phyloP scores from a whole-genome alignment of 2,329 filamentous ascomycete species.

The Fusarium camptoceras region DNA sequence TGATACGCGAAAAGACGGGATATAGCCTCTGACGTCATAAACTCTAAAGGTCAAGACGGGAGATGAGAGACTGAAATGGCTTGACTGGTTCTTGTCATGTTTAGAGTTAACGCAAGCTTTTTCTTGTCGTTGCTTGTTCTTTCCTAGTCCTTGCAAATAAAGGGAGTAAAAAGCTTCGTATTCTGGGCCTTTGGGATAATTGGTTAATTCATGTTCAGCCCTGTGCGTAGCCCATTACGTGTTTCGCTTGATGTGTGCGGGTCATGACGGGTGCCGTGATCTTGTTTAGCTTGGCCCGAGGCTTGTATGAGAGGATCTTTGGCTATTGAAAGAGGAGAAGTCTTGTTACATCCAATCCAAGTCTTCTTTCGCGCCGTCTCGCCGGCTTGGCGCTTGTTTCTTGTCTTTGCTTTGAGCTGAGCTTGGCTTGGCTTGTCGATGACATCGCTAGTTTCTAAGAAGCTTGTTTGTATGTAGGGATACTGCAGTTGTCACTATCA shows the following conservation, averaged over 20 bases:
- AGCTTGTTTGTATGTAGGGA: background rate
- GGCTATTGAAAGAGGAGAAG: background rate
- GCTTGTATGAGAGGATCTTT: constrained; percentile 1
- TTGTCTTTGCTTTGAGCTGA: constrained; percentile 7
- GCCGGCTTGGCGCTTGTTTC: constrained; percentile 37
- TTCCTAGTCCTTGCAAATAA: background rate
- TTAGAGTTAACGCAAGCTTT: constrained; percentile 35
- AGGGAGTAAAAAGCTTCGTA: background rate
- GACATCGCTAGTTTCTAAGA: constrained; percentile 17
- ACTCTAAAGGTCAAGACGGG: background rate
- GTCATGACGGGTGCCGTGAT: constrained; percentile 38
- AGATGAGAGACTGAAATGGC: constrained; percentile 13
- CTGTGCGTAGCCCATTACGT: constrained; percentile 37
- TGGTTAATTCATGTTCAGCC: constrained; percentile 27
- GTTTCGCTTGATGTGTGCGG: constrained; percentile 30
- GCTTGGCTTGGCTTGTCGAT: constrained; percentile 22
- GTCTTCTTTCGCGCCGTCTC: constrained; percentile 28
- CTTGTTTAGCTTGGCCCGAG: constrained; percentile 9
- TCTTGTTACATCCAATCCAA: constrained; percentile 9
- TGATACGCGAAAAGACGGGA: background rate
- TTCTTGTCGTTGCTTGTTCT: constrained; percentile 4
- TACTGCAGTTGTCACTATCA: background rate
- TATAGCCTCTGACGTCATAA: constrained; percentile 34
- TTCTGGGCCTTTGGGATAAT: constrained; percentile 2
- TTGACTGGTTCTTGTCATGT: constrained; percentile 1